Evolutionary conservation across 805 yeast species (phyloP).

Genomic region (Brettanomyces nanus): DNA sequence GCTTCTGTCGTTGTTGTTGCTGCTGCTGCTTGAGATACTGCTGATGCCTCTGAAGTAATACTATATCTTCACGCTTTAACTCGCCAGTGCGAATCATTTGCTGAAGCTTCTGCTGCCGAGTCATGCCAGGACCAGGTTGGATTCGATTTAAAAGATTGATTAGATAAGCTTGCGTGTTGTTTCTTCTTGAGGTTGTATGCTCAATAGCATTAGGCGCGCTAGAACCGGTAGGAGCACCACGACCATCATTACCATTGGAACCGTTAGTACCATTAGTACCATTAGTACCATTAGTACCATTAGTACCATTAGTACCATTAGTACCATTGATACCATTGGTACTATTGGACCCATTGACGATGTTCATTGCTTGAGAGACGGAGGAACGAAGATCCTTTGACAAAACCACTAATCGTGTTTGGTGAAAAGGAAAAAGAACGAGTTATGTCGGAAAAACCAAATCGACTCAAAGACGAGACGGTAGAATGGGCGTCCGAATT

Average conservation of each 20-base stretch:
- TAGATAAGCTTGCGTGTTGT: constrained; percentile 18
- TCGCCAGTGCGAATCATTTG: constrained; percentile 26
- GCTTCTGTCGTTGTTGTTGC: constrained; percentile 16
- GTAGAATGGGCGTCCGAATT: too few species aligned
- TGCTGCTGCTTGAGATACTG: constrained; percentile 24
- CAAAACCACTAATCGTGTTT: too few species aligned
- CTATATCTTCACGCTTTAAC: constrained; percentile 24
- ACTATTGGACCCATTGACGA: background rate
- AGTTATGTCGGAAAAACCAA: too few species aligned
- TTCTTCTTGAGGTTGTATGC: background rate
- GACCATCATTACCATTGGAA: background rate
- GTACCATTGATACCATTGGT: background rate
- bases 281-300: too few species aligned
- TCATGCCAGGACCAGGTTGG: constrained; percentile 27
- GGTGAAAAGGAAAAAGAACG: too few species aligned
- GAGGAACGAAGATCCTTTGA: too few species aligned
- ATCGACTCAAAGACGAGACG: too few species aligned
- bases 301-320: too few species aligned
- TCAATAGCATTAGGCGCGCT: background rate
- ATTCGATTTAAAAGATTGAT: constrained; percentile 22
- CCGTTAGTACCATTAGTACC: too few species aligned
- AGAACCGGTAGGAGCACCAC: background rate
- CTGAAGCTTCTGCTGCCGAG: constrained; percentile 25
- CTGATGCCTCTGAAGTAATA: constrained; percentile 25
- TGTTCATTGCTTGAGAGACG: too few species aligned